Base-by-base conservation (phyloP, 441 rosid species). In the Adansonia rubrostipa region DNA sequence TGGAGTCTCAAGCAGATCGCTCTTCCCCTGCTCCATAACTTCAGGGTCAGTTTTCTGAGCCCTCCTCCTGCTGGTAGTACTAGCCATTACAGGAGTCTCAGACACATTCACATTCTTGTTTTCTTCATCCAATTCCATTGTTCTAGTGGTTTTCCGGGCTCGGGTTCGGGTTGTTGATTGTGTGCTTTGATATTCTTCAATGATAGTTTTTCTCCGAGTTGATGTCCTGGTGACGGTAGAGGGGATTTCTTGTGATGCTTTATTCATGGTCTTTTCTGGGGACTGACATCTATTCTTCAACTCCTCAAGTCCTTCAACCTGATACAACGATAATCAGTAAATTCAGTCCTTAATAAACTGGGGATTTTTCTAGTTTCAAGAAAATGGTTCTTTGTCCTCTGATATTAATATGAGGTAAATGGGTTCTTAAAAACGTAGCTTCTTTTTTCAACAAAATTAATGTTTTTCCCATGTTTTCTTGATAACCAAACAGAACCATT, bases 221-320 rank as follows among this genome's bases (percentile, higher is more conserved):
- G 95, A 81, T 60, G 88, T 85, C 88, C 91, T 86, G 20, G 76
- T 66, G 17, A 82, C 89, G 10, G 91, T 82, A 54, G 77, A 81
- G 14, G 88, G 84, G 78, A 82, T 60, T 0, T 62, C 79, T 22
- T 65, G 70, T 2, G 88, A 85, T n/a, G 86, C n/a, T 51, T 64
- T 83, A 15, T 73, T 79, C 1, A 73, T 77, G 14, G 79, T 69
- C 74, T 71, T 88, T 0, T 81, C 87, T 22, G 93, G 93, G 47
- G 91, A 82, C 54, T 76, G 84, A 11, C 85, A 72, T 69, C 75
- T 87, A 73, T 85, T 86, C 80, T 74, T 61, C 6, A 92, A 54
- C 72, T 94, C 98, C 4, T 90, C 95, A 17, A 90, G 84, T 76
- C 99, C 99, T 73, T 91, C 97, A 56, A 92, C 98, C 98, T 96